Percentiles rank a stretch among this genome's conserved stretches.
Conservation (phyloP, 768 basidiomycete genomes). For the Fibroporia radiculosa region DNA sequence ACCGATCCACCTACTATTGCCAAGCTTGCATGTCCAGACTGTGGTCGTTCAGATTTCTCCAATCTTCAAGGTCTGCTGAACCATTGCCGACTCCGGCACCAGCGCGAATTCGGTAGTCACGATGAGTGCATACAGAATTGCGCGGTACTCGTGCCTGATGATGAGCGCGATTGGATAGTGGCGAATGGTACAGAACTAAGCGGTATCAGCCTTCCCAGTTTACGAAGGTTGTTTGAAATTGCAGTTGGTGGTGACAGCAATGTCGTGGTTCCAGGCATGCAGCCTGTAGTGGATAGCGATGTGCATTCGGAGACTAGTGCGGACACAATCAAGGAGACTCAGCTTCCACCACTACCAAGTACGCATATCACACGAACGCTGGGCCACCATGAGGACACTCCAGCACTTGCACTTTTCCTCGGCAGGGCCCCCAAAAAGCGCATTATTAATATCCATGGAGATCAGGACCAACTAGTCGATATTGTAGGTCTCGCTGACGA, state of each 20-base stretch:
- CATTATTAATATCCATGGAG: slow-evolving; percentile 28
- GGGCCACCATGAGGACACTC: slow-evolving; percentile 43
- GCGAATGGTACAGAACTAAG: slow-evolving; percentile 32
- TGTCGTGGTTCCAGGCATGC: slow-evolving; percentile 8
- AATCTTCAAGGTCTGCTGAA: slow-evolving; percentile 46
- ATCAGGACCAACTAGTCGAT: slow-evolving; percentile 27
- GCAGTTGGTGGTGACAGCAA: slow-evolving; percentile 32
- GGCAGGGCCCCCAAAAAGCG: slow-evolving; percentile 36
- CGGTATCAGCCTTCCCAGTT: slow-evolving; percentile 35
- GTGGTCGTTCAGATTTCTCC: slow-evolving; percentile 39
- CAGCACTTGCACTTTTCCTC: slow-evolving; percentile 43
- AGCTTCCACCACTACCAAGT: slow-evolving; percentile 9
- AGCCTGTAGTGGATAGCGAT: not conserved
- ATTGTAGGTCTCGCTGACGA: slow-evolving; percentile 18
- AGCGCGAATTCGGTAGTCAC: slow-evolving; percentile 40
- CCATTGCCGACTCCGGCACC: slow-evolving; percentile 42
- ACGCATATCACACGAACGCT: slow-evolving; percentile 40
- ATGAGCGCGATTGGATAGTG: slow-evolving; percentile 26
- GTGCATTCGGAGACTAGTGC: not conserved
- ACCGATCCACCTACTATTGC: slow-evolving; percentile 25
- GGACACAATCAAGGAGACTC: slow-evolving; percentile 1
- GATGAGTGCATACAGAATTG: slow-evolving; percentile 43
- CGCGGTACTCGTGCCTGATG: slow-evolving; percentile 29
- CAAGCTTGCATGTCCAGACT: slow-evolving; percentile 36
- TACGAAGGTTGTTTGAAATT: slow-evolving; percentile 40